These are phyloP conservation scores for Tetracentron sinense DNA, from an alignment of 164 flowering plant species.

Conservation along the genomic window DNA sequence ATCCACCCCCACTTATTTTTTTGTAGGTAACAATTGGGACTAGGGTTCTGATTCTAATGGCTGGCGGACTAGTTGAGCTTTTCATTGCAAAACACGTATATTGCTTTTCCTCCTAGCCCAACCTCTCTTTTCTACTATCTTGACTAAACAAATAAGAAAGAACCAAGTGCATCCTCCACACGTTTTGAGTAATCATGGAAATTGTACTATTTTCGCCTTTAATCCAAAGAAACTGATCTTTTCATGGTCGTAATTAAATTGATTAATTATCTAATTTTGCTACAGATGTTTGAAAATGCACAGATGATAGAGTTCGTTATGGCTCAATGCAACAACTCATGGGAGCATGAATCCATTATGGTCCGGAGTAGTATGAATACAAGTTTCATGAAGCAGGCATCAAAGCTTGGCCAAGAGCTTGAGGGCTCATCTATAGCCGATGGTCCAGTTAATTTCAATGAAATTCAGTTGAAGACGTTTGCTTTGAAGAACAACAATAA, in stretches of 20 bases:
- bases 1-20: too few species aligned
- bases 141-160: background rate
- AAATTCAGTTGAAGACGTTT: too few species aligned
- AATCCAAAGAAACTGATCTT: constrained; percentile 11
- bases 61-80: constrained; percentile 62
- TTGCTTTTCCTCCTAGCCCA: background rate
- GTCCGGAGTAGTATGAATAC: constrained; percentile 21
- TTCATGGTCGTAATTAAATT: constrained; percentile 3
- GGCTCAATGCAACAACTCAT: constrained; percentile 35
- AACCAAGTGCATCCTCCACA: background rate
- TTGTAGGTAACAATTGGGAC: too few species aligned
- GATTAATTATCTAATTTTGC: background rate
- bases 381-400: constrained; percentile 6
- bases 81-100: constrained; percentile 58
- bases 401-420: background rate
- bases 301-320: constrained; percentile 44
- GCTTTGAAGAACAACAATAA: constrained; percentile 15
- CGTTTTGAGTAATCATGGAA: constrained; percentile 3
- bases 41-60: constrained; percentile 57
- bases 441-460: constrained; percentile 7
- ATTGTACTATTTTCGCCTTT: background rate
- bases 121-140: background rate
- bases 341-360: constrained; percentile 36
- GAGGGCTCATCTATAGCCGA: constrained; percentile 1
- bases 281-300: constrained; percentile 62